These are phyloP conservation scores for Alloteropsis semialata DNA, from an alignment of 176 grass and related monocot genomes.

Conservation along the genomic window DNA sequence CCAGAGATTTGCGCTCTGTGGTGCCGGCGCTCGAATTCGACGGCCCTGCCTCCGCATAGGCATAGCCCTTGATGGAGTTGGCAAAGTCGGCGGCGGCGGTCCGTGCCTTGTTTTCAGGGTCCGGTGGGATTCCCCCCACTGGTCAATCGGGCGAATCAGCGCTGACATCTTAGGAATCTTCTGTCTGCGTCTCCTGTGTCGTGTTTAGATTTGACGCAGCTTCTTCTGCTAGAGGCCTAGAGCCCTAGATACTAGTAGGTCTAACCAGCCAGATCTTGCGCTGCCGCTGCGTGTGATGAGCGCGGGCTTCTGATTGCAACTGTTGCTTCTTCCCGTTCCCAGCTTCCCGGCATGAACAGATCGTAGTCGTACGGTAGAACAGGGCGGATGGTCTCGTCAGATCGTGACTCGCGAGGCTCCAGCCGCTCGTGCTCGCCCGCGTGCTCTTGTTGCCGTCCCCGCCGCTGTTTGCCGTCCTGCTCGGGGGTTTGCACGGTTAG, in stretches of 20 bases:
- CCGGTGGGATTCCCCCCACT: not conserved
- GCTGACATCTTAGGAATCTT: conserved; percentile 11
- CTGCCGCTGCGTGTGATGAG: no score
- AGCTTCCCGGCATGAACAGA: not conserved
- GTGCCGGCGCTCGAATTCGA: not conserved
- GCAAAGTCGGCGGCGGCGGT: not conserved
- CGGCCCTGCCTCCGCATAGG: not conserved
- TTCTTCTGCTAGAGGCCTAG: not conserved
- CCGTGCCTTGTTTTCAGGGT: not conserved
- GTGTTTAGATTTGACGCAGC: not conserved
- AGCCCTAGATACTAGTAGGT: not conserved
- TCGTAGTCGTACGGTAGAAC: not conserved
- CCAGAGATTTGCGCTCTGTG: not conserved
- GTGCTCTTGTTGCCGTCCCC: not conserved
- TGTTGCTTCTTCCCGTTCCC: not conserved
- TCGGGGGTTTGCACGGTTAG: not conserved
- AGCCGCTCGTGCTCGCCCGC: not conserved
- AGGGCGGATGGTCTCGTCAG: not conserved
- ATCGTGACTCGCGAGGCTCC: not conserved
- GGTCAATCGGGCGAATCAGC: not conserved
- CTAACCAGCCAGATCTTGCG: not conserved
- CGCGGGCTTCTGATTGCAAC: not conserved
- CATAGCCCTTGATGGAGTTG: not conserved
- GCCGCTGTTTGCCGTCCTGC: not conserved
- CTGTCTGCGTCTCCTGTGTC: not conserved